Evolutionary conservation across 495 filamentous ascomycete species (phyloP), one percentile per base, ranked within the genome.

Genomic region (Penicillium bialowiezense): DNA sequence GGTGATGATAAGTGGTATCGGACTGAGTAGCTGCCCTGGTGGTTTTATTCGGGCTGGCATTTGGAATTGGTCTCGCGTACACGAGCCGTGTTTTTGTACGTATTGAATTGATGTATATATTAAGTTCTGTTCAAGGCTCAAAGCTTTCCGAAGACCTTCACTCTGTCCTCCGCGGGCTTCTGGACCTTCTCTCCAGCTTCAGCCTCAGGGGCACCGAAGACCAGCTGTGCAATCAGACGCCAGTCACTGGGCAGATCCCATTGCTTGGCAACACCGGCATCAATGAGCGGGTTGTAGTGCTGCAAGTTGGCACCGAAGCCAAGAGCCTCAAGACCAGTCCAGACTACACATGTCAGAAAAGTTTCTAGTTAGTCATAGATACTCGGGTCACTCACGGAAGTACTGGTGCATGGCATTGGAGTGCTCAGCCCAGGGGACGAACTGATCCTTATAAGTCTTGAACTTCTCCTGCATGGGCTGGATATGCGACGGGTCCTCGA

Each of bases 1-100:
- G 84, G 80, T 10, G 86, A 91, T 57, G 76, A 64, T 33, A 81
- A 83, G 59, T 92, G 88, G 88, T 92, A 84, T 58, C 67, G 71
- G 7, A 10, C 23, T 15, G 13, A 20, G 12, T 33, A 45, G 19
- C 50, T 53, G n/a, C n/a, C 36, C 38, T 47, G 31, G 23, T 14
- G 15, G 5, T 12, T 21, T 1, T 20, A 28, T 37, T n/a, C n/a
- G n/a, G n/a, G n/a, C n/a, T n/a, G n/a, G n/a, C n/a, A n/a, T n/a
- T n/a, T n/a, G n/a, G n/a, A n/a, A n/a, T n/a, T n/a, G n/a, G n/a
- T n/a, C n/a, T n/a, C n/a, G n/a, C n/a, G n/a, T 12, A 17, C 17
- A 12, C 12, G 24, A n/a, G 26, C 1, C 1, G 5, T 14, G 15
- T 29, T 47, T n/a, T 10, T 19, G 14, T 41, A 3, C 14, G 13